phyloP scores from a whole-genome alignment of 2,329 filamentous ascomycete genomes.

The Aspergillus cejpii region DNA sequence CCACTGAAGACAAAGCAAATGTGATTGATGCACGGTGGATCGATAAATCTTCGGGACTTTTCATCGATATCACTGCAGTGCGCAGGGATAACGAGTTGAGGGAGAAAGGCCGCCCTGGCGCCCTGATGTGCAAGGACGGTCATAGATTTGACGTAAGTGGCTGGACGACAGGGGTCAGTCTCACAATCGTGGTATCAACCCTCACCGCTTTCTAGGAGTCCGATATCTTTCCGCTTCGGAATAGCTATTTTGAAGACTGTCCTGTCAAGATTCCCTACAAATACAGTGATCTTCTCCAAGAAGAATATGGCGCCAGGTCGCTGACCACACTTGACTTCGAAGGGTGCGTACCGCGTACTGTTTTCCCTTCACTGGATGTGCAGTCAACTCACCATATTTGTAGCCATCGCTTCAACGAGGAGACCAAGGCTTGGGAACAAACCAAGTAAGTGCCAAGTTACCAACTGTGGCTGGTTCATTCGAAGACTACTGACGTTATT shows the following conservation, averaged over 20 bases:
- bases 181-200: conserved; percentile 1
- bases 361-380: background rate
- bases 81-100: conserved; percentile 42
- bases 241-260: conserved; percentile 49
- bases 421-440: conserved; percentile 29
- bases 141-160: conserved; percentile 45
- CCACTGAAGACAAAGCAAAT: conserved; percentile 45
- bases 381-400: background rate
- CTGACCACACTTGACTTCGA: conserved; percentile 45
- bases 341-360: conserved; percentile 28
- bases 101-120: conserved; percentile 34
- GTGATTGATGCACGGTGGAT: conserved; percentile 58
- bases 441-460: conserved; percentile 11
- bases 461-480: background rate
- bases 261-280: conserved; percentile 52
- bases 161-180: background rate
- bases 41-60: conserved; percentile 52
- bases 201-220: conserved; percentile 30
- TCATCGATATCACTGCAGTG: conserved; percentile 57
- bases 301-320: conserved; percentile 50
- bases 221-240: conserved; percentile 53
- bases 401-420: conserved; percentile 32
- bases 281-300: conserved; percentile 48
- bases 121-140: conserved; percentile 52
- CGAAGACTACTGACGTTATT: background rate